phyloP scores from a whole-genome alignment of 2,329 filamentous ascomycete genomes.

The Exophiala lecanii-corni region DNA sequence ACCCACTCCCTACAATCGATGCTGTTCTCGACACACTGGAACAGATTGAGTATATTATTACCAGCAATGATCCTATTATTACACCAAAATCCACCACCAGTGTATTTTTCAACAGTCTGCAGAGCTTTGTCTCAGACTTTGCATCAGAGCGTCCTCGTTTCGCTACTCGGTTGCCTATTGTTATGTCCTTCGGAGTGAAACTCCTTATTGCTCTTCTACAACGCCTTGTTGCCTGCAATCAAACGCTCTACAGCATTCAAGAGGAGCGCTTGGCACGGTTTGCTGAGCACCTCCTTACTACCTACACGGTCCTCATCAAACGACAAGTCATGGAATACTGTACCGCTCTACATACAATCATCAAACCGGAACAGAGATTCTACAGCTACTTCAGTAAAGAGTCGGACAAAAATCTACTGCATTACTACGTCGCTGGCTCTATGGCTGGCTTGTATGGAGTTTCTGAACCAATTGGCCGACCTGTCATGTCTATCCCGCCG shows the following conservation, averaged over 20 bases:
- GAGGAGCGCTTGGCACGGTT: slow-evolving; percentile 19
- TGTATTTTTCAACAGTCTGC: slow-evolving; percentile 15
- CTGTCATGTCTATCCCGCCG: slow-evolving; percentile 5
- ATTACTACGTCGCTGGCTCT: slow-evolving; percentile 21
- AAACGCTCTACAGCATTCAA: slow-evolving; percentile 19
- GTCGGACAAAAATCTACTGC: slow-evolving; percentile 22
- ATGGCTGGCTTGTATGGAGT: slow-evolving; percentile 4
- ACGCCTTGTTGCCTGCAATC: slow-evolving; percentile 4
- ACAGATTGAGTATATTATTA: slow-evolving; percentile 19
- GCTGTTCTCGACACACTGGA: slow-evolving; percentile 21
- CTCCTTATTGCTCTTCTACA: slow-evolving; percentile 17
- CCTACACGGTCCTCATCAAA: slow-evolving; percentile 20
- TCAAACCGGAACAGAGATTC: slow-evolving; percentile 23
- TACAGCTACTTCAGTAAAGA: slow-evolving; percentile 22
- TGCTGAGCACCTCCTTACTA: slow-evolving; percentile 17
- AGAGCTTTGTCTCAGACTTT: slow-evolving; percentile 20
- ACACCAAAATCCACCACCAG: slow-evolving; percentile 17
- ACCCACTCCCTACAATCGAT: slow-evolving; percentile 17
- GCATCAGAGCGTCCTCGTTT: slow-evolving; percentile 16
- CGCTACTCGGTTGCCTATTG: slow-evolving; percentile 16
- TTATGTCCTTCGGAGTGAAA: slow-evolving; percentile 20
- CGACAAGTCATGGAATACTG: slow-evolving; percentile 20
- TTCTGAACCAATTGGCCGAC: slow-evolving; percentile 6
- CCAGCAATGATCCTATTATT: slow-evolving; percentile 16
- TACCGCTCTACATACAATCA: slow-evolving; percentile 18